Evolutionary conservation across 768 basidiomycete genomes (phyloP).

Genomic region (Pleurotus eryngii): DNA sequence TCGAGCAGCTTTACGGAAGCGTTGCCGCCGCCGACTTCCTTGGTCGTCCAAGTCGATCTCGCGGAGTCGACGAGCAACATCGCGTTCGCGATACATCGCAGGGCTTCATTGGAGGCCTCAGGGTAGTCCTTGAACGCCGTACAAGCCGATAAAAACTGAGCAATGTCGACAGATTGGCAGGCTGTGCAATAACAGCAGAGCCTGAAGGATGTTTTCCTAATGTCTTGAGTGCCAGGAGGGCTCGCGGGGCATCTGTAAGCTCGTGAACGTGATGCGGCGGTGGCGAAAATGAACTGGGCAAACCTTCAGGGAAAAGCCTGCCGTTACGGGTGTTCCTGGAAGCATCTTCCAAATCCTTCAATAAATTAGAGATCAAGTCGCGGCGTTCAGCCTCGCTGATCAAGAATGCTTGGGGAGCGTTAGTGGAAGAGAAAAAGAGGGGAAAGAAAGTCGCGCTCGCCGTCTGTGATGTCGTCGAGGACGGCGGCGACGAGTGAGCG

Average conservation of each 20-base stretch:
- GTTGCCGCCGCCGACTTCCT: conserved; percentile 63
- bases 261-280: conserved; percentile 4
- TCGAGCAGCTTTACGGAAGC: conserved; percentile 54
- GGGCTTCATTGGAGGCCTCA: conserved; percentile 64
- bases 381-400: conserved; percentile 1
- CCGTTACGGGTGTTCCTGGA: neutral
- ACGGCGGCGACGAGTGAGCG: conserved; percentile 1
- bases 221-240: conserved; percentile 69
- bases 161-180: conserved; percentile 55
- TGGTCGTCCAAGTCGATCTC: conserved; percentile 51
- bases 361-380: conserved; percentile 5
- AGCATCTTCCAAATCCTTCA: conserved; percentile 4
- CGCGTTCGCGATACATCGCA: conserved; percentile 78
- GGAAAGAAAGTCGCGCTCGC: neutral
- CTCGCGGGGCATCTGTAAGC: conserved; percentile 58
- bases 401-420: neutral
- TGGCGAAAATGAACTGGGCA: neutral
- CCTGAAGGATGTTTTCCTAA: conserved; percentile 70
- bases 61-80: conserved; percentile 66
- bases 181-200: conserved; percentile 54
- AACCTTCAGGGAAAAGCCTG: conserved; percentile 2
- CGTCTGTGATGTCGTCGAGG: conserved; percentile 4
- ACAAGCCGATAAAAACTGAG: conserved; percentile 42
- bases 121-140: conserved; percentile 51
- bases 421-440: neutral